Evolutionary conservation across 2,329 filamentous ascomycete genomes (phyloP), one percentile per base, ranked within the genome.

Genomic region (Talaromyces sp.): DNA sequence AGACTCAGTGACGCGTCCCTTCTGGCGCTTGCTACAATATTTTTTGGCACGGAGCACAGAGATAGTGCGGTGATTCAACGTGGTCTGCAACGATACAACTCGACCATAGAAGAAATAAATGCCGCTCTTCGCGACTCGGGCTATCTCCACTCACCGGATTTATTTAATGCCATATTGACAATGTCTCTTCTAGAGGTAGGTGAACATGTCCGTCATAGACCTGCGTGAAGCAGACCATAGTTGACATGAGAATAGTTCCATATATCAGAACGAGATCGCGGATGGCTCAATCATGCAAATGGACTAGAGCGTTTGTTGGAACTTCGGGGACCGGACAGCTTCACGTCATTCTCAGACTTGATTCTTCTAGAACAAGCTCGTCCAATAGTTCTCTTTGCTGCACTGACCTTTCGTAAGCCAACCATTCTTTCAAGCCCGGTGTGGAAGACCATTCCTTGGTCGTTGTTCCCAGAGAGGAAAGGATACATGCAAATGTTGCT

Each of bases 121-220:
- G 19, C 58, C n/a, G 13, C 58, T 17, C 40, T 61, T 7, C 13
- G 25, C 5, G 58, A 61, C 40, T 40, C 38, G 19, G 11, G 8
- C 2, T 17, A 34, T 15, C 43, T 38, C 31, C n/a, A 49, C 29
- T 61, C 58, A 7, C 19, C 58, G 15, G 58, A 61, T 4, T 19
- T 61, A 31, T 61, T 61, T 7, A 38, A 49, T 49, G 58, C 58
- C 58, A 49, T 61, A 61, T 25, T 31, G n/a, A 61, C 58, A 15
- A 49, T 61, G 58, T 40, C 27, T 31, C 8, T 61, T 5, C 36
- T 61, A 5, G 58, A 61, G 27, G 58, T 61, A 29, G 27, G 58
- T 61, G n/a, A 34, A 43, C n/a, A 43, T 43, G 15, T n/a, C 5
- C 38, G 17, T n/a, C 38, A 17, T n/a, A 43, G n/a, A n/a, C 8